Evolutionary conservation across 2,329 filamentous ascomycete genomes (phyloP), one percentile per base, ranked within the genome.

Genomic region (Trichoderma arundinaceum): DNA sequence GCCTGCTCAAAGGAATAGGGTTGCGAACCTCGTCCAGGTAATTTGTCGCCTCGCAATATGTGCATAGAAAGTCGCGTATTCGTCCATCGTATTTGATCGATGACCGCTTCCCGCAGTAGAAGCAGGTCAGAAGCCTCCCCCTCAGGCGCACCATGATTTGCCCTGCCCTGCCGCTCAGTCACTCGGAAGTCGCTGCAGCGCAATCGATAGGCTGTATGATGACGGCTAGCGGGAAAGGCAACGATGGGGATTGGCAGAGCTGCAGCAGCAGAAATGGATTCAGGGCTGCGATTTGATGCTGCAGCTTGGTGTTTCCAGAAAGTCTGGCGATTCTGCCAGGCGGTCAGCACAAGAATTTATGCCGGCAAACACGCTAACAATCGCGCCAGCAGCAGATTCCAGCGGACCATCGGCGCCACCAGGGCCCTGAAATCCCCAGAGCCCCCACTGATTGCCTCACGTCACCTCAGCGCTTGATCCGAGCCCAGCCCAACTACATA

Each of bases 1-100:
- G 41, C 28, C 35, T 10, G 28, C 13, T 19, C 1, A 4, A 28
- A 9, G 10, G 48, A 15, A n/a, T 2, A 1, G 3, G 19, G 19
- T 28, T 22, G 33, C 68, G 22, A 80, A 95, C 93, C 81, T 94
- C 84, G 75, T 99, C 95, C 38, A 97, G 82, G 79, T 92, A 91
- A 77, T 98, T 99, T 66, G 90, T 88, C 17, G 94, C 91, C 72
- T 95, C 91, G 81, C 95, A 99, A 68, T 85, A 81, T 19, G 84
- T 79, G 78, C 93, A 97, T 52, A 88, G 82, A 78, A 94, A 97
- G 72, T 88, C 84, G 75, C 82, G 84, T 65, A 87, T 82, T 60
- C 75, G 74, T 35, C 86, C 85, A 71, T 87, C 84, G 72, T 85
- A 88, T 69, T 78, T 81, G 64, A 86, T 82, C 39, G 83, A 81